Conservation (phyloP, 2,329 filamentous ascomycete species). For the Fusarium sp. region DNA sequence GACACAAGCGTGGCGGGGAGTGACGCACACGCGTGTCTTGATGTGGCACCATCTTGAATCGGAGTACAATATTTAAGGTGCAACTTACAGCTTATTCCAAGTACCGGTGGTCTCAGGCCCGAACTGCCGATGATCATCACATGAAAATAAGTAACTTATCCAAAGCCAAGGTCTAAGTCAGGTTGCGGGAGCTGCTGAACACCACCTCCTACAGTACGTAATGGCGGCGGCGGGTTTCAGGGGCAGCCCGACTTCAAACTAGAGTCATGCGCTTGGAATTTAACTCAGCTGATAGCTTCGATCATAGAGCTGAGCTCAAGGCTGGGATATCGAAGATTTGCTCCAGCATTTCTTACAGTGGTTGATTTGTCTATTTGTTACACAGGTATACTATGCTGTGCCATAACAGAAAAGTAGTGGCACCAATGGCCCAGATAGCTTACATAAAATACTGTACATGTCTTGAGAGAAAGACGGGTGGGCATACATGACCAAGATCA, state of each 20-base stretch:
- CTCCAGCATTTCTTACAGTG: slow-evolving; percentile 1
- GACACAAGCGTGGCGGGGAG: slow-evolving; percentile 37
- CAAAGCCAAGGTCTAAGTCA: slow-evolving; percentile 20
- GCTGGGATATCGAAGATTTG: slow-evolving; percentile 3
- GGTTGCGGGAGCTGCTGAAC: slow-evolving; percentile 25
- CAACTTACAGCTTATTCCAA: slow-evolving; percentile 16
- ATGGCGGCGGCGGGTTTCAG: slow-evolving; percentile 39
- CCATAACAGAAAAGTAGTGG: neutral
- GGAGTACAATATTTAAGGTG: slow-evolving; percentile 32
- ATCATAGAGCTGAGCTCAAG: slow-evolving; percentile 1
- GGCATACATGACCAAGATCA: slow-evolving; percentile 8
- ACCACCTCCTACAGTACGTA: too few relatives aligned
- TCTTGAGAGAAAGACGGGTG: slow-evolving; percentile 34
- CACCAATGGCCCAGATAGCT: slow-evolving; percentile 19
- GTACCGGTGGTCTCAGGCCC: slow-evolving; percentile 33
- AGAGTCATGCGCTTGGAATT: slow-evolving; percentile 36
- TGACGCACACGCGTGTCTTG: slow-evolving; percentile 42
- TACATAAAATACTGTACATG: slow-evolving; percentile 38
- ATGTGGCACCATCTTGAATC: slow-evolving; percentile 20
- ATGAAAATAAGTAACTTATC: slow-evolving; percentile 36
- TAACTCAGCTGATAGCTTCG: slow-evolving; percentile 18
- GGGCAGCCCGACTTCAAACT: slow-evolving; percentile 22
- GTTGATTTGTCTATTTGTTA: slow-evolving; percentile 25
- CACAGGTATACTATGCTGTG: slow-evolving; percentile 2
- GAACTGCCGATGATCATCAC: slow-evolving; percentile 35